phyloP scores from a whole-genome alignment of 2,329 filamentous ascomycete species.

The Fusarium oxysporum region DNA sequence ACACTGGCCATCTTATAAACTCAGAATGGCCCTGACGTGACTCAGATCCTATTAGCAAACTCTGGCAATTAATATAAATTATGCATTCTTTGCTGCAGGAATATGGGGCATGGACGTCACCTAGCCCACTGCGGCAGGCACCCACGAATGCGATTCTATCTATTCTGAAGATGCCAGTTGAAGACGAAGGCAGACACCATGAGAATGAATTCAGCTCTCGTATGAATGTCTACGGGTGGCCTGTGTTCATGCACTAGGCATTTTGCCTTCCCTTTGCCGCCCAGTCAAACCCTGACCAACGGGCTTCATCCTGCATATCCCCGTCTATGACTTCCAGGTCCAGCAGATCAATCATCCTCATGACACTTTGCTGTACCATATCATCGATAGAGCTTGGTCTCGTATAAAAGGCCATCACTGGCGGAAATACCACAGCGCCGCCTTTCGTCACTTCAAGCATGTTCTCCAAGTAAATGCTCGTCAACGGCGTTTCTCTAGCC shows the following conservation, averaged over 20 bases:
- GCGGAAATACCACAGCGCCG: not conserved
- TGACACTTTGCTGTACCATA: not conserved
- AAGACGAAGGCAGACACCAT: too few relatives aligned
- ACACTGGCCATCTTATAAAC: too few relatives aligned
- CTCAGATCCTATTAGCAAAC: too few relatives aligned
- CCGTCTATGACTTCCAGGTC: not conserved
- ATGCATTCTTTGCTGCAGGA: too few relatives aligned
- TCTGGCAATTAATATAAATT: too few relatives aligned
- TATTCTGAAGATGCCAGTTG: too few relatives aligned
- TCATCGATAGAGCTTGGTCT: not conserved
- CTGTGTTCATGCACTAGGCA: not conserved
- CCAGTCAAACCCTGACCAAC: not conserved
- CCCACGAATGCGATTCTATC: too few relatives aligned
- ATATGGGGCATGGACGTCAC: too few relatives aligned
- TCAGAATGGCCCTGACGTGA: too few relatives aligned
- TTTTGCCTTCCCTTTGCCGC: rapidly evolving
- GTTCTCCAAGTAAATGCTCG: not conserved
- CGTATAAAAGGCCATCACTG: not conserved
- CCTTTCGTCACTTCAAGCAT: not conserved
- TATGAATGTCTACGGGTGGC: not conserved
- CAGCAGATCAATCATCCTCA: not conserved
- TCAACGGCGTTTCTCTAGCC: not conserved
- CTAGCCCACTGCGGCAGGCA: too few relatives aligned
- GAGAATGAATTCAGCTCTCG: too few relatives aligned
- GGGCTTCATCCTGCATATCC: not conserved